Percentiles rank a stretch among this genome's conserved stretches.
Conservation (phyloP, 1,284 basidiomycete species). For the Vanrija pseudolonga region DNA sequence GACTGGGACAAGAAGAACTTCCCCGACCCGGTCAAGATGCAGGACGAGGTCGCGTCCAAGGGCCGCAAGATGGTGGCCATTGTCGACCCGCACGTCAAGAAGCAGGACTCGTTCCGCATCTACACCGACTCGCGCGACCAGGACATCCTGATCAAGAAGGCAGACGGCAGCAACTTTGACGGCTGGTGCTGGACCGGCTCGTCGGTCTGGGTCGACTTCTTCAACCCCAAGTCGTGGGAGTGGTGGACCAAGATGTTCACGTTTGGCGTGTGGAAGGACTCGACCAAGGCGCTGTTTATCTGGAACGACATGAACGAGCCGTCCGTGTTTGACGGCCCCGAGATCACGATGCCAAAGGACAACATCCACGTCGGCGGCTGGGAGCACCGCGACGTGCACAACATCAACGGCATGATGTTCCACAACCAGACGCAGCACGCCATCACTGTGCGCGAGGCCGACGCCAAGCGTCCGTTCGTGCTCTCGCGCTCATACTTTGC, state of each 20-base stretch:
- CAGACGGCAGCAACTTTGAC: conserved; percentile 80
- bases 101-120: conserved; percentile 71
- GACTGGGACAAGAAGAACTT: conserved; percentile 92
- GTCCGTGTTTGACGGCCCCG: conserved; percentile 95
- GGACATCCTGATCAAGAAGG: conserved; percentile 75
- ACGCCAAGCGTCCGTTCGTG: conserved; percentile 83
- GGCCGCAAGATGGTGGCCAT: conserved; percentile 98
- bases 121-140: conserved; percentile 80
- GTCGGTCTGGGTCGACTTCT: conserved; percentile 94
- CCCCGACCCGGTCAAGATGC: conserved; percentile 92
- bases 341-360: conserved; percentile 95
- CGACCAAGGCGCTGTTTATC: conserved; percentile 74
- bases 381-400: conserved; percentile 88
- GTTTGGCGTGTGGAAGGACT: conserved; percentile 54
- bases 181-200: conserved; percentile 99
- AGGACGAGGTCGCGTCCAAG: conserved; percentile 75
- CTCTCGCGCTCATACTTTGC: conserved; percentile 92
- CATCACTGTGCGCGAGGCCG: conserved; percentile 68
- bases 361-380: conserved; percentile 83
- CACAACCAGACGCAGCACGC: conserved; percentile 84
- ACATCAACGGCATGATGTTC: conserved; percentile 52
- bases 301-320: conserved; percentile 99
- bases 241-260: conserved; percentile 89
- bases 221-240: conserved; percentile 82
- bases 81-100: conserved; percentile 93